Evolutionary conservation across 768 basidiomycete species (phyloP), one percentile per base, ranked within the genome.

Genomic region (Calocybe cyanea): DNA sequence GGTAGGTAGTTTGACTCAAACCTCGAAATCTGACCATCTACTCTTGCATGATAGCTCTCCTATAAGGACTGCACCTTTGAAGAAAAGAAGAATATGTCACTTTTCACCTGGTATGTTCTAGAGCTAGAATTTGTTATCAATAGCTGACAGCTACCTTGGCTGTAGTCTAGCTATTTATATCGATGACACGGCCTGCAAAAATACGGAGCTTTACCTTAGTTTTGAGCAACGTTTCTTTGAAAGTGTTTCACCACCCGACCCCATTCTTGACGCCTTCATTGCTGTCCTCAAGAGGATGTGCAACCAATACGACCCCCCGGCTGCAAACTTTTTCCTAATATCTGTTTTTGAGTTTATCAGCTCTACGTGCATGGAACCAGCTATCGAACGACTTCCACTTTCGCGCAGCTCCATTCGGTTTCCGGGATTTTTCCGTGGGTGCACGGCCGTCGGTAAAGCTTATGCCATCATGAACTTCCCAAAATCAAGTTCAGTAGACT

Each of bases 341-440:
- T 49, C 53, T 11, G 53, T 52, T 7, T 42, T 60, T 8, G 50
- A 60, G 4, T 57, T 50, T 18, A 23, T 56, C 24, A 49, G 43
- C 20, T 49, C 41, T n/a, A 59, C 45, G 17, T 55, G 54, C 32
- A 38, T 56, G 11, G 57, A 61, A 32, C 40, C 46, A 3, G 37
- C 35, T 9, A 19, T 57, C 8, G 49, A 43, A n/a, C 17, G 20
- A 1, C 28, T 59, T 19, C 30, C 42, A 2, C 9, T 57, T 10
- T 36, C 30, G 0, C 41, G 35, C 7, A 35, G 41, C 7, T 51
- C 56, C 2, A 10, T 28, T 2, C 46, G 49, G 6, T 61, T 55
- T 34, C 57, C 59, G 1, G 50, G 49, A 41, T 61, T 53, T 20
- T 47, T 61, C 17, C 55, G 57, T 24, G 47, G 50, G n/a, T 49